A percentile compares a stretch with the other conserved stretches of the same genome.
phyloP scores from a whole-genome alignment of 2,329 filamentous ascomycete species.

The Curvularia sp. region DNA sequence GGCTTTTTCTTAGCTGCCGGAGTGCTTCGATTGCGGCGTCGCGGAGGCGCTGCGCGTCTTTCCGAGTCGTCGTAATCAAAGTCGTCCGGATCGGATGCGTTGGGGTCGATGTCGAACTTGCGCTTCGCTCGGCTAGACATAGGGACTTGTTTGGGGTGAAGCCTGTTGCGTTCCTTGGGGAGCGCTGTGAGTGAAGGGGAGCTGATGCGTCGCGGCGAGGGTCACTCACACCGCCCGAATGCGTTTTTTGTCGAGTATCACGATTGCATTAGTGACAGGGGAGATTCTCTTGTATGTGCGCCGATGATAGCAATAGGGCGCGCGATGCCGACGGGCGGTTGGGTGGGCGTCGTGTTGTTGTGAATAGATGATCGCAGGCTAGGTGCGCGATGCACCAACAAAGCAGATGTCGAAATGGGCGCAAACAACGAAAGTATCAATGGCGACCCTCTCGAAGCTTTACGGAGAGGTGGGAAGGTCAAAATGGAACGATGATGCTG shows the following conservation, averaged over 20 bases:
- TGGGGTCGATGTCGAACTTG: constrained; percentile 50
- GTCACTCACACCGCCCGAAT: constrained; percentile 37
- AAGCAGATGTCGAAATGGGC: constrained; percentile 8
- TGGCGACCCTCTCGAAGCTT: constrained; percentile 19
- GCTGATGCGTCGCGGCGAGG: constrained; percentile 17
- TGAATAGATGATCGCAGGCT: constrained; percentile 23
- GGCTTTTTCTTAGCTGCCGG: constrained; percentile 40
- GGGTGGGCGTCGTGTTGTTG: constrained; percentile 33
- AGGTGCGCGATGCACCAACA: constrained; percentile 27
- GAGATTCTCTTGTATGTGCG: constrained; percentile 30
- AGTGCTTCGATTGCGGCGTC: constrained; percentile 38
- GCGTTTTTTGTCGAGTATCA: constrained; percentile 14
- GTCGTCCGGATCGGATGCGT: constrained; percentile 50
- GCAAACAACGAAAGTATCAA: constrained; percentile 19
- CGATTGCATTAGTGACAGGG: constrained; percentile 36
- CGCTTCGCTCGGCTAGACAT: constrained; percentile 52
- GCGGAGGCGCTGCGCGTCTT: constrained; percentile 38
- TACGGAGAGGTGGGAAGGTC: constrained; percentile 18
- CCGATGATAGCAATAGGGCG: constrained; percentile 22
- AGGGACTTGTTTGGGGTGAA: constrained; percentile 32
- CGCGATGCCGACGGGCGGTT: constrained; percentile 30
- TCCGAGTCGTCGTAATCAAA: constrained; percentile 47
- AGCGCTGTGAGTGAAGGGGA: constrained; percentile 30
- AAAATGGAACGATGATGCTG: constrained; percentile 25
- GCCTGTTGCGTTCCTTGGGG: constrained; percentile 28